phyloP scores from a whole-genome alignment of 257 asterid species.

The Anisodus acutangulus region DNA sequence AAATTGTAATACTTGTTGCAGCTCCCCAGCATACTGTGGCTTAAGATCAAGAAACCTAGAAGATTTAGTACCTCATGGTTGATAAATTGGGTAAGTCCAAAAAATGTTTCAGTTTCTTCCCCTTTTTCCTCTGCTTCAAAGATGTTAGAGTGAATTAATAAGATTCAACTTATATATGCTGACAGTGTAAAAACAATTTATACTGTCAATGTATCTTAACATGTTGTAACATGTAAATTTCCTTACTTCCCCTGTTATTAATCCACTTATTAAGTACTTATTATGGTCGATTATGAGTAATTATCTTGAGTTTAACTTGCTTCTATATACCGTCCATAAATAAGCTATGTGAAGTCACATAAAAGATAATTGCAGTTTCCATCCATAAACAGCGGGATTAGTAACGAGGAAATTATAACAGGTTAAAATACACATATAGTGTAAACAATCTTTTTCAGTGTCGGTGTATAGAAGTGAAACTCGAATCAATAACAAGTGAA shows the following conservation, averaged over 20 bases:
- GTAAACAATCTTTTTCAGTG: neutral
- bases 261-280: neutral
- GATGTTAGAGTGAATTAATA: neutral
- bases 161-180: neutral
- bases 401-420: neutral
- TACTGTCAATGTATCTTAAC: neutral
- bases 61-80: conserved; percentile 79
- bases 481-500: neutral
- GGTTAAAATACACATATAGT: neutral
- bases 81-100: conserved; percentile 76
- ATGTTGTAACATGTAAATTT: neutral
- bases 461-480: neutral
- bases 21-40: conserved; percentile 91
- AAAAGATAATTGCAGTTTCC: neutral
- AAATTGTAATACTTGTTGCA: conserved; percentile 39
- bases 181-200: neutral
- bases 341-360: neutral
- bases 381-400: neutral
- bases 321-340: neutral
- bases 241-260: neutral
- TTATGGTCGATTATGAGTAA: neutral
- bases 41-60: conserved; percentile 68
- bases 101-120: neutral
- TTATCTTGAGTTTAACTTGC: neutral
- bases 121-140: neutral